These are phyloP conservation scores for Cardamine chenopodiifolia DNA, from an alignment of 345 rosid species.

Conservation along the genomic window DNA sequence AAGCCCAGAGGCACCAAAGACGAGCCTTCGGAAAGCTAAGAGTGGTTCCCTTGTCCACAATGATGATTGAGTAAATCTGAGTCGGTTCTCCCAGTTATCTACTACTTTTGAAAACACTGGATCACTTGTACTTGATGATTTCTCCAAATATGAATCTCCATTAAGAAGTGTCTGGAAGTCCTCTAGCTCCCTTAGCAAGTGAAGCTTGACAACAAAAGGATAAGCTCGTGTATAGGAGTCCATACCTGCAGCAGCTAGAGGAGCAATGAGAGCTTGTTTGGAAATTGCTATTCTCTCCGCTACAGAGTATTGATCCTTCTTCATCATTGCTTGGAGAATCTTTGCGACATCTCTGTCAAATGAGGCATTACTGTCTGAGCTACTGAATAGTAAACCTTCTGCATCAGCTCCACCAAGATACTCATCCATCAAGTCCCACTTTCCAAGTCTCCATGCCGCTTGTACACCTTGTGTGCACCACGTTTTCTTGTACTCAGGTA, in stretches of 20 bases:
- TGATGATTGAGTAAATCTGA: slow-evolving; percentile 86
- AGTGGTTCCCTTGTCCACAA: slow-evolving; percentile 98
- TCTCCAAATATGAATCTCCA: slow-evolving; percentile 83
- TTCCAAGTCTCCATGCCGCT: slow-evolving; percentile 99
- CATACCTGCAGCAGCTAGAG: slow-evolving; percentile 99
- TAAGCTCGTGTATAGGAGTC: slow-evolving; percentile 92
- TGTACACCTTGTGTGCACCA: slow-evolving; percentile 99
- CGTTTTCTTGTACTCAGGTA: slow-evolving; percentile 86
- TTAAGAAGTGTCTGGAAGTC: slow-evolving; percentile 73
- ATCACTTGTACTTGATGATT: slow-evolving; percentile 61
- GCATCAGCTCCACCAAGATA: slow-evolving; percentile 84
- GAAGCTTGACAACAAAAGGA: slow-evolving; percentile 91
- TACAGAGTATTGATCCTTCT: slow-evolving; percentile 78
- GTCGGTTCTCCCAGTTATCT: slow-evolving; percentile 85
- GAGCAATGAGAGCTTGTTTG: slow-evolving; percentile 93
- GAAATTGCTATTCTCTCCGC: slow-evolving; percentile 80
- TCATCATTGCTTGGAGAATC: slow-evolving; percentile 92
- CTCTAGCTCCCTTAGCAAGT: slow-evolving; percentile 81
- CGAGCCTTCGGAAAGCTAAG: slow-evolving; percentile 84
- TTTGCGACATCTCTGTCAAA: slow-evolving; percentile 97
- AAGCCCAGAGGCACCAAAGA: slow-evolving; percentile 78
- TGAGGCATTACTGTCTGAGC: slow-evolving; percentile 93
- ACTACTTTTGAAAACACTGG: slow-evolving; percentile 59
- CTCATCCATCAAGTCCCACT: slow-evolving; percentile 97
- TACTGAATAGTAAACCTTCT: slow-evolving; percentile 82